Conservation (phyloP, 176 grass and related monocot genomes). For the Paspalum notatum region DNA sequence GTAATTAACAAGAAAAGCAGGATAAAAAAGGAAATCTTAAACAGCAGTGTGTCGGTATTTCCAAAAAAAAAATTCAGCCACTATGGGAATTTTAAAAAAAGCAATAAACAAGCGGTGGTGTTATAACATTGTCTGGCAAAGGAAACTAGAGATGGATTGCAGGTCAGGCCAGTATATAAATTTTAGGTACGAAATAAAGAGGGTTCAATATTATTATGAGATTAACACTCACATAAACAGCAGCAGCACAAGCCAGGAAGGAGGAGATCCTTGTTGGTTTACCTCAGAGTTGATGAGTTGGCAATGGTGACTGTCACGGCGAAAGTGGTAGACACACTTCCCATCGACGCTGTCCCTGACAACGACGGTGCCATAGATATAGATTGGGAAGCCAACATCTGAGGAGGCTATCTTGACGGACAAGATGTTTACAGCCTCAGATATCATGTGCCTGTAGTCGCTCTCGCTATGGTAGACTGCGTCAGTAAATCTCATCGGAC, state of each 20-base stretch:
- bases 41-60: no score
- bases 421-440: constrained; percentile 1
- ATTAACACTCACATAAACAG: no score
- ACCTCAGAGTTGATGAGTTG: constrained; percentile 14
- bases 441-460: accelerated
- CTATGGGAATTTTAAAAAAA: neutral
- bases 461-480: neutral
- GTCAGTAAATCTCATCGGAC: neutral
- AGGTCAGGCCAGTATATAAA: neutral
- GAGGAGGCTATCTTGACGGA: neutral
- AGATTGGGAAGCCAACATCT: constrained; percentile 2
- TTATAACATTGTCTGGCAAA: neutral
- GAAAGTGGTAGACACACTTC: neutral
- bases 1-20: no score
- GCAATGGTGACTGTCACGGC: neutral
- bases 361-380: constrained; percentile 1
- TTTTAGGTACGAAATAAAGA: neutral
- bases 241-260: neutral
- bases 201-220: no score
- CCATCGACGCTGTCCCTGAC: neutral
- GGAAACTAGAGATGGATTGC: neutral
- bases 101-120: neutral
- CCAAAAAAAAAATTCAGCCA: neutral
- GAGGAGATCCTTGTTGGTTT: neutral
- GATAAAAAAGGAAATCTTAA: no score